Base-by-base conservation (phyloP, 768 basidiomycete genomes). In the Lactifluus volemus region DNA sequence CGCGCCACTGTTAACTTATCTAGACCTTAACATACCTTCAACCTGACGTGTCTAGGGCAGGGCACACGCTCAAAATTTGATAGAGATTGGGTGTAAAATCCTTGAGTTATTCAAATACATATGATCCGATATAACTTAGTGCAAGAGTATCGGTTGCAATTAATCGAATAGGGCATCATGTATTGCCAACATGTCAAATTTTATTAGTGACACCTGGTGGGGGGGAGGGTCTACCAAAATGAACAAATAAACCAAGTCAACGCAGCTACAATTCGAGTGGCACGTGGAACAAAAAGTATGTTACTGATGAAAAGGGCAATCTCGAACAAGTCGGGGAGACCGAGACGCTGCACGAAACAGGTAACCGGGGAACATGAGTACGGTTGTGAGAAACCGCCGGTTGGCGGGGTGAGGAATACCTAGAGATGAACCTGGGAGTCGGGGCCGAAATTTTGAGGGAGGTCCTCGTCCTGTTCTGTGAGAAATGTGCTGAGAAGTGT, bases 401-500 rank as follows among this genome's bases (percentile, higher is more conserved):
- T 21, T 21, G 60, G 60, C 58, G 50, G 60, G 59, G 63, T 63
- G 63, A 62, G 51, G 63, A 52, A 64, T 62, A 62, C 63, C 55
- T 63, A 64, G 62, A 64, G 50, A 63, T 59, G 64, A 49, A 60
- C 55, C 36, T 25, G 54, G 61, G 44, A 53, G 60, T 63, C 50
- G 56, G 30, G 53, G 56, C 65, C 55, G 59, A 56, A 62, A 25
- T 25, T n/a, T 61, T 68, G 55, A 68, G 44, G 58, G 59, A 17
- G 60, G 53, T 53, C 63, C 55, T 60, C 51, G 60, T 62, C 63
- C 69, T 58, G 55, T 56, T 53, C 67, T 65, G 67, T 63, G 66
- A 67, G 63, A 64, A 55, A 55, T 50, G 58, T 55, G 50, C 67
- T 58, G 66, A 64, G 62, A 59, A 55, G 51, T 58, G 58, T 59